phyloP scores from a whole-genome alignment of 192 early-diverging fungal species.

The Spizellomyces punctatus region DNA sequence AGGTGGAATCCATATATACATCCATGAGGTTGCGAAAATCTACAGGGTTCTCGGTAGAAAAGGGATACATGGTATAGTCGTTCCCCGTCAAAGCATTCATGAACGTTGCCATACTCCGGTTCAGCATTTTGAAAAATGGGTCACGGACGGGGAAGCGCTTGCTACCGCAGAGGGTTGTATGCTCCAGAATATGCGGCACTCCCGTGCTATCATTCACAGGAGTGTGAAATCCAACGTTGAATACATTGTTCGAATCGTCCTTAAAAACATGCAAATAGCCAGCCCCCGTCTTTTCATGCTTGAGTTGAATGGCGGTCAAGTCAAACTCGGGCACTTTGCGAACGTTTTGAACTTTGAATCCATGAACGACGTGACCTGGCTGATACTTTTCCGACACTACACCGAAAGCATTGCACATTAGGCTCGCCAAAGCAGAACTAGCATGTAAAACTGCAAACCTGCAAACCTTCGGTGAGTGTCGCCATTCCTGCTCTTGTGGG shows the following conservation, averaged over 20 bases:
- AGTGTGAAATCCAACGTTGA: constrained; percentile 86
- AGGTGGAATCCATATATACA: constrained; percentile 92
- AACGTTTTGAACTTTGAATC: constrained; percentile 19
- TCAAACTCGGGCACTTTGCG: constrained; percentile 71
- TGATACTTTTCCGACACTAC: background rate
- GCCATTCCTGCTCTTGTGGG: no score
- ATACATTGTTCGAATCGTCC: constrained; percentile 92
- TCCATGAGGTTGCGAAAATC: constrained; percentile 88
- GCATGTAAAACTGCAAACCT: no score
- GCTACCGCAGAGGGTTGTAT: constrained; percentile 92
- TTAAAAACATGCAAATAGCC: constrained; percentile 86
- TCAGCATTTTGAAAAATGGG: constrained; percentile 99
- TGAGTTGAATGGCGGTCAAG: constrained; percentile 72
- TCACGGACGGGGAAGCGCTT: constrained; percentile 88
- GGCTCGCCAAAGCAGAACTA: no score
- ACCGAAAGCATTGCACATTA: no score
- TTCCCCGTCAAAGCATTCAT: constrained; percentile 95
- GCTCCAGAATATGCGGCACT: constrained; percentile 93
- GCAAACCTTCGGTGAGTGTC: no score
- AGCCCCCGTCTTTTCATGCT: constrained; percentile 71
- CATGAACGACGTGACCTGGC: constrained; percentile 15
- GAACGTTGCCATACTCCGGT: constrained; percentile 90
- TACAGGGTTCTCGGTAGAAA: constrained; percentile 84
- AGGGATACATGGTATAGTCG: constrained; percentile 74
- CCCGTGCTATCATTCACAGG: constrained; percentile 81